These are phyloP conservation scores for Phaeoacremonium minimum DNA, from an alignment of 2,329 filamentous ascomycete species.

Conservation along the genomic window DNA sequence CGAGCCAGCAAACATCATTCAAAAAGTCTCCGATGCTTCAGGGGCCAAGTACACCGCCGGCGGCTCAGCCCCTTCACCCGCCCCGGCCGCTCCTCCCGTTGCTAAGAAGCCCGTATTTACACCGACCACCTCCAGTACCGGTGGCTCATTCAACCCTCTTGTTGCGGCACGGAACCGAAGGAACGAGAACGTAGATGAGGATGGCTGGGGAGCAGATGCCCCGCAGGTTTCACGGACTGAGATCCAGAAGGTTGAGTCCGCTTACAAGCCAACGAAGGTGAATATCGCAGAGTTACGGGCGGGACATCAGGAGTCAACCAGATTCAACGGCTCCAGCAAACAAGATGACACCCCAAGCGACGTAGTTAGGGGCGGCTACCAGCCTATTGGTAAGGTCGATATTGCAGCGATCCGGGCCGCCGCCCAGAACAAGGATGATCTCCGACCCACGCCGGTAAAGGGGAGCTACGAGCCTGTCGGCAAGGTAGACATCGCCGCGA, in stretches of 20 bases:
- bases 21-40: slow-evolving; percentile 92
- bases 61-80: slow-evolving; percentile 47
- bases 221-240: slow-evolving; percentile 84
- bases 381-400: slow-evolving; percentile 95
- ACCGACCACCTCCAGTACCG: slow-evolving; percentile 55
- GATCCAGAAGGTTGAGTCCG: slow-evolving; percentile 85
- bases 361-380: slow-evolving; percentile 81
- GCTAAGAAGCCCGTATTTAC: slow-evolving; percentile 91
- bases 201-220: slow-evolving; percentile 94
- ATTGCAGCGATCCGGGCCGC: slow-evolving; percentile 83
- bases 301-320: slow-evolving; percentile 64
- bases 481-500: slow-evolving; percentile 95
- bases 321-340: slow-evolving; percentile 44
- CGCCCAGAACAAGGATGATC: slow-evolving; percentile 66
- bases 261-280: slow-evolving; percentile 94
- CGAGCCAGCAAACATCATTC: slow-evolving; percentile 79
- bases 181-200: slow-evolving; percentile 63
- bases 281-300: slow-evolving; percentile 83
- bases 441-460: slow-evolving; percentile 80
- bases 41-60: slow-evolving; percentile 87
- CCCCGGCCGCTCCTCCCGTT: slow-evolving; percentile 63
- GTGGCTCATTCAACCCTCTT: slow-evolving; percentile 61
- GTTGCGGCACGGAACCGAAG: slow-evolving; percentile 59
- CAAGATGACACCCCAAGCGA: slow-evolving; percentile 46
- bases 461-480: slow-evolving; percentile 92